Evolutionary conservation across 495 filamentous ascomycete genomes (phyloP).

Genomic region (Lophiotrema nucula): DNA sequence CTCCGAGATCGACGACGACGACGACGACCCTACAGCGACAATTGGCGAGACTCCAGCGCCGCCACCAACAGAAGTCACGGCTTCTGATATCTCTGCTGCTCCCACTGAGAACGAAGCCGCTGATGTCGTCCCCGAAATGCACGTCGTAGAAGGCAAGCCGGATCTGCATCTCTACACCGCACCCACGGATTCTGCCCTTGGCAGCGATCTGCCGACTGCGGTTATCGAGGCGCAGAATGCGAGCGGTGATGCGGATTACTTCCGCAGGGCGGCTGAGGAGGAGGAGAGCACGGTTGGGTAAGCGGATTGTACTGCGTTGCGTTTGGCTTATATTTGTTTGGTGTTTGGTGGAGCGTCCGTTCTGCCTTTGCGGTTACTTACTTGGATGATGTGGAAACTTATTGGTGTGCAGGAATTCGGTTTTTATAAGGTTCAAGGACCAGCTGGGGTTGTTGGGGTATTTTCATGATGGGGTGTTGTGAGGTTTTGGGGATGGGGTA

Average conservation of each 20-base stretch:
- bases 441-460: neutral
- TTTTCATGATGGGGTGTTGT: neutral
- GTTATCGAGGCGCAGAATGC: slow-evolving; percentile 21
- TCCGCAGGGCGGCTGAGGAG: slow-evolving; percentile 30
- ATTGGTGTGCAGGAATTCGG: neutral
- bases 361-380: neutral
- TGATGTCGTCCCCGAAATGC: slow-evolving; percentile 6
- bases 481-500: neutral
- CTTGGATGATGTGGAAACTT: neutral
- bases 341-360: neutral
- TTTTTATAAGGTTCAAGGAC: neutral
- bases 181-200: slow-evolving; percentile 43
- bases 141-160: slow-evolving; percentile 13
- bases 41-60: neutral
- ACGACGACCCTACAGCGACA: slow-evolving; percentile 6
- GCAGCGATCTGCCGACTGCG: slow-evolving; percentile 42
- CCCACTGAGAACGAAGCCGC: slow-evolving; percentile 8
- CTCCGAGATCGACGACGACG: slow-evolving; percentile 11
- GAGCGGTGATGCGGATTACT: slow-evolving; percentile 32
- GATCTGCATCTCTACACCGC: slow-evolving; percentile 30
- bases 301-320: neutral
- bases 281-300: slow-evolving; percentile 29
- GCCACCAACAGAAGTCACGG: slow-evolving; percentile 6
- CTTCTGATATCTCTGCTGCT: neutral
- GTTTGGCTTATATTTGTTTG: neutral